Evolutionary conservation across 1,139 yeast species (phyloP), one percentile per base, ranked within the genome.

Genomic region (Eremothecium sinecaudum): DNA sequence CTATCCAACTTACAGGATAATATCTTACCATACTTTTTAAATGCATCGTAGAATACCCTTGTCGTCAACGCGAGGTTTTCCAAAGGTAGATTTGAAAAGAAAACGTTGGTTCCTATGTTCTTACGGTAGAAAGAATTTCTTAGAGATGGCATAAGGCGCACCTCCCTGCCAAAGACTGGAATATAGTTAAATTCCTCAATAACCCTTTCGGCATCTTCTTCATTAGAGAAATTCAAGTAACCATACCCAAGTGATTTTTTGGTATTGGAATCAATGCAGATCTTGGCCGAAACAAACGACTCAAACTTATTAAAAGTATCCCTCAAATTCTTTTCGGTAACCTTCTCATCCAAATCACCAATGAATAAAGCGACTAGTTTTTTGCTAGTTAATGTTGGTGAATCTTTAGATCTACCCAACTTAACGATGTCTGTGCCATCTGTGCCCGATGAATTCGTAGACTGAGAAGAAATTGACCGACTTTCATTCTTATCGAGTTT

Each of bases 71-170:
- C 35, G 41, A 39, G 4, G 40, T 49, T 45, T 37, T 57, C 50
- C 35, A 58, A 37, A 27, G 71, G 60, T 42, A 69, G 43, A 42
- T 64, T 58, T 19, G 69, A 50, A 43, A 66, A 50, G 36, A 63
- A 64, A 0, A 52, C 48, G 28, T 55, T 56, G 2, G 55, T 50
- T 7, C 58, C 59, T 28, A 52, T 41, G 14, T 46, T 47, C 20
- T 51, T 52, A 24, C 58, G 47, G 34, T 38, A 47, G 17, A 37
- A 34, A 1, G 49, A 31, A 30, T 55, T 47, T 44, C 71, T 63
- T 36, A 69, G 41, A 0, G 73, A 68, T 2, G 69, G 71, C 74
- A 71, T 69, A 12, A 72, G 67, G 43, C 75, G 57, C 25, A 73
- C 61, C 36, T 70, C 75, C 20, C 60, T 58, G 4, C 59, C 61